A percentile compares a stretch with the other conserved stretches of the same genome.
phyloP scores from a whole-genome alignment of 148 eudicot species.

The Rhododendron ferrugineum region DNA sequence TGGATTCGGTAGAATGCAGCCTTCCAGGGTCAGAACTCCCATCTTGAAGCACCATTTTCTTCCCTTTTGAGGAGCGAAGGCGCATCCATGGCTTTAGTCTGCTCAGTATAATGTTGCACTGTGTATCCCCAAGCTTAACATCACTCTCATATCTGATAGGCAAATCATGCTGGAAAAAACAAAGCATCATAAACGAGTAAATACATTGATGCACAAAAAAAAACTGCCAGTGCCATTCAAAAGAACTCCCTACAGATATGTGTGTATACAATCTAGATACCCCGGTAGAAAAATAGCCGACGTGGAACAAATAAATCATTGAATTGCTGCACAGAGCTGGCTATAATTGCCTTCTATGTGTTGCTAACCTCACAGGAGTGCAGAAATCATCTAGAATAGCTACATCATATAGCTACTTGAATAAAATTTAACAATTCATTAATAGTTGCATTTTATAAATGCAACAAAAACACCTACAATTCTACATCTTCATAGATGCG shows the following conservation, averaged over 20 bases:
- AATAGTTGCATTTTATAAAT: background rate
- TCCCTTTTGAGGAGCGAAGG: slow-evolving; percentile 48
- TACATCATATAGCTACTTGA: background rate
- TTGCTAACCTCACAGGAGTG: background rate
- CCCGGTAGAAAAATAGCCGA: background rate
- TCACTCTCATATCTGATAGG: slow-evolving; percentile 87
- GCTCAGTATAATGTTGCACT: slow-evolving; percentile 68
- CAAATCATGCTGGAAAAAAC: slow-evolving; percentile 58
- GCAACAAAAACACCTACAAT: background rate
- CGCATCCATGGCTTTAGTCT: slow-evolving; percentile 81
- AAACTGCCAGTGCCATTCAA: background rate
- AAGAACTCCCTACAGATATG: background rate
- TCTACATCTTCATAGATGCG: background rate
- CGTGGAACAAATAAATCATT: background rate
- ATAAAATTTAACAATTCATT: background rate
- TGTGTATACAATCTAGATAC: background rate
- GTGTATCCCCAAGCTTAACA: slow-evolving; percentile 91
- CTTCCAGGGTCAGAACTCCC: slow-evolving; percentile 35
- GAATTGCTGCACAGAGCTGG: background rate
- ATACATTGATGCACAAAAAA: slow-evolving; percentile 7
- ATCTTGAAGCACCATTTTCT: slow-evolving; percentile 54
- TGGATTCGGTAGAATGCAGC: slow-evolving; percentile 43
- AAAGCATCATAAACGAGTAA: slow-evolving; percentile 18
- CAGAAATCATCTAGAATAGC: background rate
- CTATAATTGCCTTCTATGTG: background rate